phyloP scores from a whole-genome alignment of 352 stramenopile species.

The Saprolegnia parasitica region DNA sequence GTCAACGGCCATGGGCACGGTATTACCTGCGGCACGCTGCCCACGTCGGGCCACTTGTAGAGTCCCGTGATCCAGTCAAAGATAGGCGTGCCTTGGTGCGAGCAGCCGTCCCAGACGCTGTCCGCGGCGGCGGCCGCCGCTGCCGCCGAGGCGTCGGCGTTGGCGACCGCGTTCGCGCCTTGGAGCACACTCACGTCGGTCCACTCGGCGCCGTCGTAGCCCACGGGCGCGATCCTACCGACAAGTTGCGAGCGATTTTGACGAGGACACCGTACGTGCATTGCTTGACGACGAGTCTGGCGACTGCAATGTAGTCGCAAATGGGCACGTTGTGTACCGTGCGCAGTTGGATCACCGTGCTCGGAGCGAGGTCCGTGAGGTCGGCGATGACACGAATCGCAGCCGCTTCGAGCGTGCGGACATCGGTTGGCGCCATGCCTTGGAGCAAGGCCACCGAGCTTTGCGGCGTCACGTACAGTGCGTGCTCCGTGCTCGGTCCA shows the following conservation, averaged over 20 bases:
- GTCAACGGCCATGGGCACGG: too few species aligned
- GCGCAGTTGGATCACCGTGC: constrained; percentile 48
- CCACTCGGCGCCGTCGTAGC: constrained; percentile 49
- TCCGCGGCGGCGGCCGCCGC: constrained; percentile 26
- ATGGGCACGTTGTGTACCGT: constrained; percentile 42
- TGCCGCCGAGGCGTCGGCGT: constrained; percentile 10
- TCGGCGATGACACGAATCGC: constrained; percentile 79
- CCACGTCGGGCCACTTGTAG: constrained; percentile 54
- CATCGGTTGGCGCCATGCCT: constrained; percentile 49
- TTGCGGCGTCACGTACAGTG: constrained; percentile 43
- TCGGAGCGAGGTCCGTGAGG: constrained; percentile 54
- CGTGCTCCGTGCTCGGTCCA: constrained; percentile 32
- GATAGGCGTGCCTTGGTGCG: constrained; percentile 44
- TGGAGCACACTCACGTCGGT: constrained; percentile 42
- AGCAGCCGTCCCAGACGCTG: constrained; percentile 53
- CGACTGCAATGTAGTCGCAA: constrained; percentile 65
- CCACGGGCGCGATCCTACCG: constrained; percentile 35
- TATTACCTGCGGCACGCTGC: constrained; percentile 58
- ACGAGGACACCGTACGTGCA: constrained; percentile 35
- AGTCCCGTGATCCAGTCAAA: constrained; percentile 41
- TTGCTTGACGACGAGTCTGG: constrained; percentile 49
- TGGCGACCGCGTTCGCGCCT: constrained; percentile 30
- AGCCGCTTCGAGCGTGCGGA: constrained; percentile 43
- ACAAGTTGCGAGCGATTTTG: background rate
- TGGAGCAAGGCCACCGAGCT: constrained; percentile 39